Evolutionary conservation across 2,329 filamentous ascomycete species (phyloP).

Genomic region (Diaporthe longicolla): DNA sequence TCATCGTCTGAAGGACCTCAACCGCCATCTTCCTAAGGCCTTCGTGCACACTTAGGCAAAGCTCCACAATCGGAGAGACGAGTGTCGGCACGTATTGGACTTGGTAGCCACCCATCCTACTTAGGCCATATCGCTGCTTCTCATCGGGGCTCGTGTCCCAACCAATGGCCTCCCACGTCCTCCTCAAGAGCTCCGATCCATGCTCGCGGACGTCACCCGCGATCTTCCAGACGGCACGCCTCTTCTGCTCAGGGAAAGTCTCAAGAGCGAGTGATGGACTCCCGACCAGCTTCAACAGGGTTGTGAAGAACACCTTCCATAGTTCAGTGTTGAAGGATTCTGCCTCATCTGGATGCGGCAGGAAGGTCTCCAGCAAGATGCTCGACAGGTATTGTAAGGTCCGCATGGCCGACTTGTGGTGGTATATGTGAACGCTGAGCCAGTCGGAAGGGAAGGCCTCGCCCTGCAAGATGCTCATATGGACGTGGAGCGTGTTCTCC

Average conservation of each 20-base stretch:
- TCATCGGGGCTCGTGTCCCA: slow-evolving; percentile 93
- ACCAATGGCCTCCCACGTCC: slow-evolving; percentile 94
- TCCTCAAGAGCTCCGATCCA: slow-evolving; percentile 86
- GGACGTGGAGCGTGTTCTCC: slow-evolving; percentile 84
- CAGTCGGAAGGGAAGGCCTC: slow-evolving; percentile 91
- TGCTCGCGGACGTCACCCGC: slow-evolving; percentile 95
- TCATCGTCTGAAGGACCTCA: slow-evolving; percentile 96
- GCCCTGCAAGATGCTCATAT: slow-evolving; percentile 89
- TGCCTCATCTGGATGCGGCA: slow-evolving; percentile 91
- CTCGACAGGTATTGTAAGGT: slow-evolving; percentile 86
- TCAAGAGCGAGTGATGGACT: slow-evolving; percentile 92
- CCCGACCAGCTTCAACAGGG: slow-evolving; percentile 88
- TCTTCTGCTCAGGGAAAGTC: slow-evolving; percentile 96
- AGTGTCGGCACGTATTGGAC: slow-evolving; percentile 97
- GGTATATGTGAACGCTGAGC: slow-evolving; percentile 94
- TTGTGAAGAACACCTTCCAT: slow-evolving; percentile 94
- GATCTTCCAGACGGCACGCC: slow-evolving; percentile 98
- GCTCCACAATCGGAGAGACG: slow-evolving; percentile 90
- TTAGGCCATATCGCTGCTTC: slow-evolving; percentile 80
- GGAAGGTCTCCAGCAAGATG: slow-evolving; percentile 84
- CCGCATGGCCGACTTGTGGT: slow-evolving; percentile 90
- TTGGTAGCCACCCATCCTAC: slow-evolving; percentile 94
- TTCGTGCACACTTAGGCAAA: slow-evolving; percentile 96
- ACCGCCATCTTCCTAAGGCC: slow-evolving; percentile 91
- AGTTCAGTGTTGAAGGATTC: slow-evolving; percentile 93